These are phyloP conservation scores for Sporisorium exsertum DNA, from an alignment of 1,284 basidiomycete species.

Conservation along the genomic window DNA sequence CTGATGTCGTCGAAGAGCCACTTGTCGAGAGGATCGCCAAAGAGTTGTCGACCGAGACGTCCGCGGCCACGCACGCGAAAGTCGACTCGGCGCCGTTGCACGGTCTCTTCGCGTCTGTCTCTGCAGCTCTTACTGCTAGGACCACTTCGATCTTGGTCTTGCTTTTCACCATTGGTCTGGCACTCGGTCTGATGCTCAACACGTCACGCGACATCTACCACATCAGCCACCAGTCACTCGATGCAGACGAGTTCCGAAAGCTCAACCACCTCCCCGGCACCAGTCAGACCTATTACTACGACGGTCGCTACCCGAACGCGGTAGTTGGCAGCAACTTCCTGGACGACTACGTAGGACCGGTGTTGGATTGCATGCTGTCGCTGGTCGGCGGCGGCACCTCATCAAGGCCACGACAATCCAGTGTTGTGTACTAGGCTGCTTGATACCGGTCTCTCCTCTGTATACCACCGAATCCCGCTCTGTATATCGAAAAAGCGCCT, in stretches of 20 bases:
- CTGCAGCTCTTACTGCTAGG: conserved; percentile 9
- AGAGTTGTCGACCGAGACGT: background rate
- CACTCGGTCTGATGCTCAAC: conserved; percentile 31
- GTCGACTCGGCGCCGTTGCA: background rate
- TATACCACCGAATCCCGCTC: background rate
- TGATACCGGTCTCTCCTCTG: background rate
- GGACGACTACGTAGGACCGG: conserved; percentile 33
- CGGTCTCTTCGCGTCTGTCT: background rate
- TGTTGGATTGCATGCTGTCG: conserved; percentile 22
- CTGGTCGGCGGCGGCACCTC: conserved; percentile 20
- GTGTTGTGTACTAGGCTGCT: conserved; percentile 31
- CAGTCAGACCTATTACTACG: conserved; percentile 33
- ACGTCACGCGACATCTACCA: conserved; percentile 52
- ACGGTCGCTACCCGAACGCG: conserved; percentile 41
- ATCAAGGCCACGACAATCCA: conserved; percentile 4
- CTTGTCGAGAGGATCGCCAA: background rate
- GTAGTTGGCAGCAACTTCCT: conserved; percentile 40
- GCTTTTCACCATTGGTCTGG: conserved; percentile 31
- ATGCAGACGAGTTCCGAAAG: conserved; percentile 41
- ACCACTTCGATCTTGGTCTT: conserved; percentile 10
- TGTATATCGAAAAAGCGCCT: conserved; percentile 1
- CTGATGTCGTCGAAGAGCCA: conserved; percentile 21
- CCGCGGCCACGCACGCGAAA: background rate
- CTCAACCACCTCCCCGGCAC: conserved; percentile 36
- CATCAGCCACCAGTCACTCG: conserved; percentile 32